Percentiles rank a stretch among this genome's conserved stretches.
phyloP scores from a whole-genome alignment of 225 moss, liverwort and hornwort genomes.

The Marchantia paleacea region DNA sequence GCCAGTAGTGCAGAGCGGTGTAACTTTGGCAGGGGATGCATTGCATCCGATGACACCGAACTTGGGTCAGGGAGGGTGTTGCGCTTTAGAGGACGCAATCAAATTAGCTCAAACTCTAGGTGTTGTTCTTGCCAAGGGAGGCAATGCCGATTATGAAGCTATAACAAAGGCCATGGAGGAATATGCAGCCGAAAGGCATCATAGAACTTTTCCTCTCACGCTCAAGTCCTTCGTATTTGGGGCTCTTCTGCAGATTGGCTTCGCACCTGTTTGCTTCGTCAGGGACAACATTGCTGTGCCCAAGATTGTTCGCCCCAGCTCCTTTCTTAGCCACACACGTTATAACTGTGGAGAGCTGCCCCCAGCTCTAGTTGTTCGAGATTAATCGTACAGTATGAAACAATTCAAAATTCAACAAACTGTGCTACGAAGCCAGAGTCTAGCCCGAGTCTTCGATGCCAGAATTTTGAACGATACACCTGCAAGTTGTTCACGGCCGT shows the following conservation, averaged over 20 bases:
- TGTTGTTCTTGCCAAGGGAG: slow-evolving; percentile 7
- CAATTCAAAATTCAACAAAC: background rate
- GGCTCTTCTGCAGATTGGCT: slow-evolving; percentile 16
- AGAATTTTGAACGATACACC: no score
- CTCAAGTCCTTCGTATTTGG: slow-evolving; percentile 29
- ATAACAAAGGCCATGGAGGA: slow-evolving; percentile 34
- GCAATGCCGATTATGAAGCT: slow-evolving; percentile 5
- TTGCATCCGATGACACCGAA: slow-evolving; percentile 62
- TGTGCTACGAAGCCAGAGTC: background rate
- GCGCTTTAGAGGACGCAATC: slow-evolving; percentile 65
- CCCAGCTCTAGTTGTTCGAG: background rate
- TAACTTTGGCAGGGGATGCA: slow-evolving; percentile 64
- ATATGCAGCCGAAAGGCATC: slow-evolving; percentile 30
- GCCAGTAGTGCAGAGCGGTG: slow-evolving; percentile 38
- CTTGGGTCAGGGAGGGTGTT: slow-evolving; percentile 65
- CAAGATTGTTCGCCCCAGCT: slow-evolving; percentile 16
- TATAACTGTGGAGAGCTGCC: slow-evolving; percentile 38
- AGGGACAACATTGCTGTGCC: slow-evolving; percentile 31
- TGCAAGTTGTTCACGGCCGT: no score
- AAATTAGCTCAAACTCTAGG: slow-evolving; percentile 44
- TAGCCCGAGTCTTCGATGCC: no score
- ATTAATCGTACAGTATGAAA: background rate
- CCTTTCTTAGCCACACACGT: slow-evolving; percentile 28
- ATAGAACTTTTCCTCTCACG: slow-evolving; percentile 30
- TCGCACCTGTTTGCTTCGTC: slow-evolving; percentile 23